Evolutionary conservation across 2,329 filamentous ascomycete genomes (phyloP).

Genomic region (Aspergillus sojae): DNA sequence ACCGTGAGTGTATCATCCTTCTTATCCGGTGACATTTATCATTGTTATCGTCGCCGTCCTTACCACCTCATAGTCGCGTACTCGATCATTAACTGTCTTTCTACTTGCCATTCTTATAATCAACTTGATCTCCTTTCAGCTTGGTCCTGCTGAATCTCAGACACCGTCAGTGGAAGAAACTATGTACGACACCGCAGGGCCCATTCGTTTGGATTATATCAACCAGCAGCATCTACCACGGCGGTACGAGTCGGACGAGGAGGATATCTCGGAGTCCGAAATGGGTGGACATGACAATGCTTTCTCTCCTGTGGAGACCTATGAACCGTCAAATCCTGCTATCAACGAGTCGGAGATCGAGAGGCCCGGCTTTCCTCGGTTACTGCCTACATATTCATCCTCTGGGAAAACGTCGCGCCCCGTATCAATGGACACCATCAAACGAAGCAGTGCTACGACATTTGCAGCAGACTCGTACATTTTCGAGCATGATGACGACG

Average conservation of each 20-base stretch:
- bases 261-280: conserved; percentile 42
- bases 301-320: conserved; percentile 35
- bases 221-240: conserved; percentile 34
- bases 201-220: conserved; percentile 34
- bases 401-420: conserved; percentile 31
- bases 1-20: not conserved
- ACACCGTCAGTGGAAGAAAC: not conserved
- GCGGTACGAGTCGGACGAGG: conserved; percentile 43
- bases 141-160: not conserved
- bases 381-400: conserved; percentile 25
- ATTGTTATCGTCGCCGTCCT: not conserved
- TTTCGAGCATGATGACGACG: conserved; percentile 35
- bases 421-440: conserved; percentile 39
- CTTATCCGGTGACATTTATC: not conserved
- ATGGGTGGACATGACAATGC: conserved; percentile 33
- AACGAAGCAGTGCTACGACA: conserved; percentile 35
- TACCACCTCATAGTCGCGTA: not conserved
- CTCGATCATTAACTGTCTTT: not conserved
- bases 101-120: not conserved
- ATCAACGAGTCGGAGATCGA: conserved; percentile 26
- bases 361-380: conserved; percentile 16
- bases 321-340: conserved; percentile 11
- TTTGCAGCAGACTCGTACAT: conserved; percentile 35
- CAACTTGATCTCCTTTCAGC: not conserved
- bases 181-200: conserved; percentile 33